Conservation (phyloP, 2,329 filamentous ascomycete genomes). For the Epicoccum sorghinum region DNA sequence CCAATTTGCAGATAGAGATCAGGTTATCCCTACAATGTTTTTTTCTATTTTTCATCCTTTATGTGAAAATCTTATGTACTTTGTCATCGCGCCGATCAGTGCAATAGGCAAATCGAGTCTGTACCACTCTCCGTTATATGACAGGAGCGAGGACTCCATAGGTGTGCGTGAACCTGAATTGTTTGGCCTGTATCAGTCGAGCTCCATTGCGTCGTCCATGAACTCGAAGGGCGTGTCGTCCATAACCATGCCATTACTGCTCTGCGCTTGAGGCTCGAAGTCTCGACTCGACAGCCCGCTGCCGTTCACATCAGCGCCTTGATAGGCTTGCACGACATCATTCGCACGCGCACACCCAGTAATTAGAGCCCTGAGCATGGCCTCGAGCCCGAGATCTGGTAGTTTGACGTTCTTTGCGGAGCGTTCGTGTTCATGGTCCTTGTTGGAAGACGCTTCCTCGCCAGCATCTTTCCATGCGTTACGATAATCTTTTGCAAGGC, state of each 20-base stretch:
- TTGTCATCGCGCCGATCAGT: too few relatives aligned
- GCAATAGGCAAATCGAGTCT: too few relatives aligned
- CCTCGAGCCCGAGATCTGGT: slow-evolving; percentile 66
- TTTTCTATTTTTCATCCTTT: background rate
- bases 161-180: too few relatives aligned
- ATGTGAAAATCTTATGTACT: too few relatives aligned
- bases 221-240: slow-evolving; percentile 39
- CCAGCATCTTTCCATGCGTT: slow-evolving; percentile 76
- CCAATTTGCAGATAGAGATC: slow-evolving; percentile 8
- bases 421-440: slow-evolving; percentile 26
- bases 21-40: background rate
- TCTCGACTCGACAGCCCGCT: slow-evolving; percentile 25
- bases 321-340: slow-evolving; percentile 39
- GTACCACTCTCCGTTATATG: too few relatives aligned
- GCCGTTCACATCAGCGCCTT: slow-evolving; percentile 7
- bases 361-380: slow-evolving; percentile 65
- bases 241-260: slow-evolving; percentile 17
- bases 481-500: slow-evolving; percentile 70
- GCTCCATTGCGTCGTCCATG: slow-evolving; percentile 47
- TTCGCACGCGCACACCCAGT: slow-evolving; percentile 65
- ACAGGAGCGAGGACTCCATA: too few relatives aligned
- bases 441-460: slow-evolving; percentile 39
- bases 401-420: slow-evolving; percentile 51
- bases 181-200: slow-evolving; percentile 26
- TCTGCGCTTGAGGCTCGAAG: slow-evolving; percentile 24